Evolutionary conservation across 768 basidiomycete species (phyloP), one percentile per base, ranked within the genome.

Genomic region (Russula foetens): DNA sequence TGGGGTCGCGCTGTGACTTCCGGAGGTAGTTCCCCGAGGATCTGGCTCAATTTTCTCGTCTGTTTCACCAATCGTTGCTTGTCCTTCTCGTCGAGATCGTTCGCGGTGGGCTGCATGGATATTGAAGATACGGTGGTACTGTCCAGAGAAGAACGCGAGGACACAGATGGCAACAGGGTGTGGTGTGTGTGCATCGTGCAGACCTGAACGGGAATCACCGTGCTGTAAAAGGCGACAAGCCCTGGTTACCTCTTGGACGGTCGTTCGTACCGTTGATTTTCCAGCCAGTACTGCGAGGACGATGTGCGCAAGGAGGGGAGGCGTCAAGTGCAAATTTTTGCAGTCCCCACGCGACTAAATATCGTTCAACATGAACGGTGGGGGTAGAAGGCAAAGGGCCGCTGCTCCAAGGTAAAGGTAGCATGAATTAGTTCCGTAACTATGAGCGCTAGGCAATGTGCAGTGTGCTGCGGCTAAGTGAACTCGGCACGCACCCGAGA

Each of bases 1-100:
- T 41, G 56, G 45, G 56, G 35, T 9, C 65, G 65, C 4, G 51
- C 48, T 33, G 58, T 33, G 15, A 47, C 46, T 23, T 60, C 59
- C 21, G 66, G 57, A 17, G 76, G 68, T 3, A 72, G 56, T 29
- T 77, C 73, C 39, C 75, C 75, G 44, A 82, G 74, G 49, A 77
- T 73, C 52, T 70, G 74, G 62, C 74, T 75, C 49, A 82, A 69
- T 63, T 77, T 80, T 39, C 75, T 70, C 26, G 75, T 72, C 61
- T 79, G 77, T 66, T 72, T 73, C 55, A 78, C 60, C 53, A 76
- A 66, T 62, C 71, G 73, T 54, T 69, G 73, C 63, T 76, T 77
- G 54, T 76, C 71, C 56, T 65, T 64, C 15, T 69, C 68, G 55
- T 70, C 71, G 26, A 75, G 71, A 15, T 71, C 69, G 64, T 76